Conservation (phyloP, 2,329 filamentous ascomycete genomes). For the Lizonia empirigonia region DNA sequence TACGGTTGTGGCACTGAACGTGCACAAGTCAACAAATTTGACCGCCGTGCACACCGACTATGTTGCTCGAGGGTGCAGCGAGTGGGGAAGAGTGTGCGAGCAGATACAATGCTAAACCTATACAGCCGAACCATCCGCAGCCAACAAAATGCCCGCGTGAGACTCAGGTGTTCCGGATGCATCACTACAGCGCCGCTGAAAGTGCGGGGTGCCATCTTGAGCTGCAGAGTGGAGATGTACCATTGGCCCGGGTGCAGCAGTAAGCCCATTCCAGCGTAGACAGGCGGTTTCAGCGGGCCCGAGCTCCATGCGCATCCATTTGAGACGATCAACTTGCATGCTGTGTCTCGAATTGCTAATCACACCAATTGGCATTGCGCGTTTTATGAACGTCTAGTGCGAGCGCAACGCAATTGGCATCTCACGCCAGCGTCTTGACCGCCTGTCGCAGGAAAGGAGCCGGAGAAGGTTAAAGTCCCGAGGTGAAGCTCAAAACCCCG, state of each 20-base stretch:
- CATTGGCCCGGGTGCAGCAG: slow-evolving; percentile 19
- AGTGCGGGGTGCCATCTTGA: slow-evolving; percentile 23
- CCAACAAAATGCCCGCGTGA: slow-evolving; percentile 7
- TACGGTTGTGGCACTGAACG: slow-evolving; percentile 13
- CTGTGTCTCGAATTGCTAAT: slow-evolving; percentile 18
- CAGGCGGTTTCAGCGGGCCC: slow-evolving; percentile 8
- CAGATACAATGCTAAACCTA: neutral
- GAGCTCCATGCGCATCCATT: slow-evolving; percentile 20
- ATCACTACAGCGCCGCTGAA: slow-evolving; percentile 17
- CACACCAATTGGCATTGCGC: slow-evolving; percentile 13
- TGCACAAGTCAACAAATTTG: slow-evolving; percentile 17
- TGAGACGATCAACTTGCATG: slow-evolving; percentile 15
- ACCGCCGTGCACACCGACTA: slow-evolving; percentile 18
- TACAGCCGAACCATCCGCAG: neutral
- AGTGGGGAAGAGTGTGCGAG: neutral
- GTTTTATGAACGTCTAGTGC: slow-evolving; percentile 20
- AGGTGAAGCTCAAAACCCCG: slow-evolving; percentile 14
- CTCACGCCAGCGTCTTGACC: slow-evolving; percentile 21
- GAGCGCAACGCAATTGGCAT: slow-evolving; percentile 7
- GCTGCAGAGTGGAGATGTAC: slow-evolving; percentile 12
- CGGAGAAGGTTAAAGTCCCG: slow-evolving; percentile 10
- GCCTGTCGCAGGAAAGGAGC: slow-evolving; percentile 9
- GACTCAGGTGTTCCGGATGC: slow-evolving; percentile 16
- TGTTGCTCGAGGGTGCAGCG: neutral
- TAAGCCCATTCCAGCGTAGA: slow-evolving; percentile 16